Conservation (phyloP, 208 protist genomes). For the Crithidia sp. region DNA sequence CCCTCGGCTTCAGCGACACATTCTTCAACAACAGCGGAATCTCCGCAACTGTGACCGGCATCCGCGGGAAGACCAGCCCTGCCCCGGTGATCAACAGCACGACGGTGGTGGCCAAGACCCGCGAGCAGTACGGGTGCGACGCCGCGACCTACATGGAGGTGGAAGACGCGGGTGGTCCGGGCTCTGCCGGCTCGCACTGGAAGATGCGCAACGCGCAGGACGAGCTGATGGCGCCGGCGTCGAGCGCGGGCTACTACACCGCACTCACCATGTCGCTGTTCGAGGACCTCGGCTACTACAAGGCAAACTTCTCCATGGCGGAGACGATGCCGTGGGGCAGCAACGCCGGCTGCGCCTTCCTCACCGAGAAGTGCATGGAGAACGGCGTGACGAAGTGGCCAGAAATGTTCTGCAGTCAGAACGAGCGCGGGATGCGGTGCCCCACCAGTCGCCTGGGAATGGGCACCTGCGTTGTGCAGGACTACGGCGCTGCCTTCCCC, state of each 20-base stretch:
- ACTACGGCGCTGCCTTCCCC: conserved; percentile 9
- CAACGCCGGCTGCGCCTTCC: conserved; percentile 59
- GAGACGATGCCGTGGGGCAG: conserved; percentile 77
- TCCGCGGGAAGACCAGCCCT: conserved; percentile 39
- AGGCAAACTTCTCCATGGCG: conserved; percentile 56
- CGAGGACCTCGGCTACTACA: conserved; percentile 83
- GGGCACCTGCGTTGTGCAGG: conserved; percentile 33
- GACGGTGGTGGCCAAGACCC: conserved; percentile 38
- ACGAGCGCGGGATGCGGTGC: conserved; percentile 28
- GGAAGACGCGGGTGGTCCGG: conserved; percentile 64
- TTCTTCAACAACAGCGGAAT: conserved; percentile 26
- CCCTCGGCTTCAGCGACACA: conserved; percentile 62
- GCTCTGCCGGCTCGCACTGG: conserved; percentile 78
- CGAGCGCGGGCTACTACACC: conserved; percentile 46
- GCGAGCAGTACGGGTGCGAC: conserved; percentile 72
- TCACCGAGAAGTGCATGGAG: conserved; percentile 49
- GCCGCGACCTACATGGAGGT: conserved; percentile 65
- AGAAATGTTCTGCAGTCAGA: conserved; percentile 53
- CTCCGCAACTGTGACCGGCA: neutral
- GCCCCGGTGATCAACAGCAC: conserved; percentile 36
- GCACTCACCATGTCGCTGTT: conserved; percentile 86
- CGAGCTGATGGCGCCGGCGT: conserved; percentile 79
- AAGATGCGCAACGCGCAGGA: conserved; percentile 76
- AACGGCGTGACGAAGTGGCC: conserved; percentile 37
- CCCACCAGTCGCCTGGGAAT: conserved; percentile 30